These are phyloP conservation scores for Emiliania huxleyi DNA, from an alignment of 78 protist genomes.

Conservation along the genomic window DNA sequence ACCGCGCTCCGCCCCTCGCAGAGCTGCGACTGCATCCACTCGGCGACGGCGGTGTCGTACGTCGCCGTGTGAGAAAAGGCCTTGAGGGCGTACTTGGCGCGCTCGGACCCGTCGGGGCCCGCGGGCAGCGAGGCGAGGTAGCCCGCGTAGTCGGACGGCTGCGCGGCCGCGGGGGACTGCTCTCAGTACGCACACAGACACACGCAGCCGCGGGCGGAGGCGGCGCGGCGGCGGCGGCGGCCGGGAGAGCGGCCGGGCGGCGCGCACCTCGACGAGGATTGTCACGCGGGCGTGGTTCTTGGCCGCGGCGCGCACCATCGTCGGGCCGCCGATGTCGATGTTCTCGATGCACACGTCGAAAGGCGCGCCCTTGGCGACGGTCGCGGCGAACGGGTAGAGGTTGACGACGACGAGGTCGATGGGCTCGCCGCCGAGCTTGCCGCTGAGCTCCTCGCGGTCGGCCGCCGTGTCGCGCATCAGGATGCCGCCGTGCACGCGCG, in stretches of 20 bases:
- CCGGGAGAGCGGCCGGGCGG: conserved; percentile 15
- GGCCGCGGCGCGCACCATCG: conserved; percentile 57
- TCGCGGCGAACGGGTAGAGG: conserved; percentile 58
- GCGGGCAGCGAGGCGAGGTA: neutral
- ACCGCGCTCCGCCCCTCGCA: neutral
- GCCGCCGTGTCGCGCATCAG: conserved; percentile 21
- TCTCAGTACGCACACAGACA: neutral
- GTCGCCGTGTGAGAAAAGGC: conserved; percentile 54
- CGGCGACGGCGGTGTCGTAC: conserved; percentile 44
- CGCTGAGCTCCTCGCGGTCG: conserved; percentile 35
- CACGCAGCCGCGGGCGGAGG: neutral
- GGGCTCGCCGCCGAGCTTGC: neutral
- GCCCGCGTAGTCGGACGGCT: neutral
- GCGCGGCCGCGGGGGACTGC: too few relatives aligned
- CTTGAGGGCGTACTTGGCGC: conserved; percentile 25
- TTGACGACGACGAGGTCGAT: conserved; percentile 55
- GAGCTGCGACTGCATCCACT: conserved; percentile 1
- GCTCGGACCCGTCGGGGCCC: neutral
- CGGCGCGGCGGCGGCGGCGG: neutral
- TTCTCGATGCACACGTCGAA: conserved; percentile 57
- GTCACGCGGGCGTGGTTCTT: conserved; percentile 47
- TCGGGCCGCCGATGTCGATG: conserved; percentile 64
- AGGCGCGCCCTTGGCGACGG: conserved; percentile 51
- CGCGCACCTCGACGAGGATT: conserved; percentile 27
- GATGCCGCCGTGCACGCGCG: conserved; percentile 54